Conservation (phyloP, 2,329 filamentous ascomycete genomes). For the Claviceps maximensis region DNA sequence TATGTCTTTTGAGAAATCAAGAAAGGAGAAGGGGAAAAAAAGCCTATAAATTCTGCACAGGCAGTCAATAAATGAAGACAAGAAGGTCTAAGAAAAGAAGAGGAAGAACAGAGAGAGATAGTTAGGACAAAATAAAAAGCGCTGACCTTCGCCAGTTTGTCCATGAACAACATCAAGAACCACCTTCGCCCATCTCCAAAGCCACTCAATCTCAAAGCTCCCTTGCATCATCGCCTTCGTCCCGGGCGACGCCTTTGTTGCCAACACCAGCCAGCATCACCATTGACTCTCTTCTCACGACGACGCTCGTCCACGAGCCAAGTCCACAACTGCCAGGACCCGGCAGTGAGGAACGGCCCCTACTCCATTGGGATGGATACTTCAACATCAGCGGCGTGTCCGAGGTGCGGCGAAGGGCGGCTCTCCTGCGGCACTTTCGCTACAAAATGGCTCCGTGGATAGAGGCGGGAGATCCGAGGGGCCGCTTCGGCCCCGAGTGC, state of each 20-base stretch:
- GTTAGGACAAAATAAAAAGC: not conserved
- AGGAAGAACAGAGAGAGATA: too few relatives aligned
- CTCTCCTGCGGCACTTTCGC: constrained; percentile 10
- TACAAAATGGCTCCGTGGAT: constrained; percentile 13
- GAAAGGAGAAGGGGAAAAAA: too few relatives aligned
- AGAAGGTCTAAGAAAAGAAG: too few relatives aligned
- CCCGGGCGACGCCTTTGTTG: not conserved
- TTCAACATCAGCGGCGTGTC: constrained; percentile 6
- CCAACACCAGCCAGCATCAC: not conserved
- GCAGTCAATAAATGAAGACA: too few relatives aligned
- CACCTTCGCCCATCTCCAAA: not conserved
- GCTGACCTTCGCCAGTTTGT: not conserved
- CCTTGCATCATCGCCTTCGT: not conserved
- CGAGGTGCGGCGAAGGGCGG: constrained; percentile 3
- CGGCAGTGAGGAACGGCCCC: not conserved
- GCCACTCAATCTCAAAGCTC: not conserved
- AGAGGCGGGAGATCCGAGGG: constrained; percentile 8
- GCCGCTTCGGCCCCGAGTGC: constrained; percentile 7
- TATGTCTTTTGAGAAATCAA: not conserved
- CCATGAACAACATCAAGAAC: not conserved
- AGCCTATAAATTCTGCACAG: too few relatives aligned
- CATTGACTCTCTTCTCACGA: not conserved
- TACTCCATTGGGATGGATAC: constrained; percentile 10
- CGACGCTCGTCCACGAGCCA: not conserved
- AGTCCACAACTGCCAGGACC: not conserved